Conservation (phyloP, 805 yeast species). For the Hemisphaericaspora nanyangensis region DNA sequence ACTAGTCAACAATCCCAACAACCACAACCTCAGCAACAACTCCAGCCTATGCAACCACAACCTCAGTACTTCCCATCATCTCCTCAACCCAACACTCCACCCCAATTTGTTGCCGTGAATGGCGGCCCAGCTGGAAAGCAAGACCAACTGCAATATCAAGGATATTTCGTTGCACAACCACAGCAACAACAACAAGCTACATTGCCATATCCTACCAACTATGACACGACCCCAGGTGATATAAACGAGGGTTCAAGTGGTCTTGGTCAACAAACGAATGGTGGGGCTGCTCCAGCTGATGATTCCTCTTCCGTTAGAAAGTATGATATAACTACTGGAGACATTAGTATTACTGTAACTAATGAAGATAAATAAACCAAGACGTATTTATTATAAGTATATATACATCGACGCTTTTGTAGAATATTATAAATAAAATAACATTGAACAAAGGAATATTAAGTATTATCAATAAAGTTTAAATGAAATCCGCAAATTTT, state of each 20-base stretch:
- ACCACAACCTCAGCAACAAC: constrained; percentile 18
- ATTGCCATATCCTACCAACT: constrained; percentile 1
- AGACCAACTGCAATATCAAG: background rate
- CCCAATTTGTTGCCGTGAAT: constrained; percentile 1
- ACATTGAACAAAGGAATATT: no score
- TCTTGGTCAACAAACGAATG: no score
- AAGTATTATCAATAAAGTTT: no score
- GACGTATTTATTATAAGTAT: no score
- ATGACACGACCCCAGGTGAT: background rate
- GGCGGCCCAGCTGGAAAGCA: no score
- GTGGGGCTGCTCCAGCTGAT: no score
- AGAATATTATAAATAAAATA: no score
- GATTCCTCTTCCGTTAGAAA: no score
- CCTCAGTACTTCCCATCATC: constrained; percentile 16
- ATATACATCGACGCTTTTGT: no score
- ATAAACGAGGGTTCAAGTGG: background rate
- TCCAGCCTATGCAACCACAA: constrained; percentile 10
- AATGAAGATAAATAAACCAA: constrained; percentile 13
- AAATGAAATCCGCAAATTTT: background rate
- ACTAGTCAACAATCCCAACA: constrained; percentile 31
- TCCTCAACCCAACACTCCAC: constrained; percentile 6
- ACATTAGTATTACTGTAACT: constrained; percentile 6
- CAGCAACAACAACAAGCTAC: constrained; percentile 10
- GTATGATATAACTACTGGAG: no score
- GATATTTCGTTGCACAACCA: constrained; percentile 1